Conservation (phyloP, 2,329 filamentous ascomycete genomes). For the Xylaria sp. region DNA sequence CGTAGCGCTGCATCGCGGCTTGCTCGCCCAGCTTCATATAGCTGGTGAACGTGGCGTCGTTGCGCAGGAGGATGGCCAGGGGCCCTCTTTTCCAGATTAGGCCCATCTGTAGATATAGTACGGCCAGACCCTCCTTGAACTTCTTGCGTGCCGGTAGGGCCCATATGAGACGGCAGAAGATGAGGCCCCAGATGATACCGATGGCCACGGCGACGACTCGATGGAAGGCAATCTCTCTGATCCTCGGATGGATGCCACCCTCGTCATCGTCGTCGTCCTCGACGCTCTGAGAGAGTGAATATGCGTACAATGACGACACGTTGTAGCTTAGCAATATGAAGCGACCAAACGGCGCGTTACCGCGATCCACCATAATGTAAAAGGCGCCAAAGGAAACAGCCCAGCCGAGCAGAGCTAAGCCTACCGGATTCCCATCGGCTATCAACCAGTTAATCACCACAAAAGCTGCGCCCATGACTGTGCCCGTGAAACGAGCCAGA, state of each 20-base stretch:
- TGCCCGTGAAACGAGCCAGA: conserved; percentile 85
- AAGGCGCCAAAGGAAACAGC: conserved; percentile 84
- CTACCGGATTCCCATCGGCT: conserved; percentile 76
- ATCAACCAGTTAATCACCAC: conserved; percentile 82
- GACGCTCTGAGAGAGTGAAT: conserved; percentile 83
- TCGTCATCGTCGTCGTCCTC: conserved; percentile 88
- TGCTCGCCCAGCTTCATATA: conserved; percentile 94
- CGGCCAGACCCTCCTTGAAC: conserved; percentile 86
- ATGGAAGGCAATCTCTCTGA: conserved; percentile 87
- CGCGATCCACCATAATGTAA: conserved; percentile 85
- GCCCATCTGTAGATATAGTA: conserved; percentile 95
- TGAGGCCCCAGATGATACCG: conserved; percentile 90
- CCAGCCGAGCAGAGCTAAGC: conserved; percentile 84
- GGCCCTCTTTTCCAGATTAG: conserved; percentile 97
- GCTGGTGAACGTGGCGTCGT: conserved; percentile 61
- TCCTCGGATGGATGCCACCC: conserved; percentile 83
- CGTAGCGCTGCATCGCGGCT: conserved; percentile 83
- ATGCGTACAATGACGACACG: conserved; percentile 91
- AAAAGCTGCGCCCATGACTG: conserved; percentile 79
- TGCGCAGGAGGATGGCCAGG: conserved; percentile 75
- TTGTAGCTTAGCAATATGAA: conserved; percentile 98
- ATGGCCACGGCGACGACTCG: conserved; percentile 86
- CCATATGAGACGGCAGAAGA: conserved; percentile 91
- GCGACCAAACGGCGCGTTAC: conserved; percentile 88
- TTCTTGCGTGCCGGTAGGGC: conserved; percentile 90